Percentiles rank a stretch among this genome's conserved stretches.
phyloP scores from a whole-genome alignment of 306 rosid genomes.

The Vachellia collinsii region DNA sequence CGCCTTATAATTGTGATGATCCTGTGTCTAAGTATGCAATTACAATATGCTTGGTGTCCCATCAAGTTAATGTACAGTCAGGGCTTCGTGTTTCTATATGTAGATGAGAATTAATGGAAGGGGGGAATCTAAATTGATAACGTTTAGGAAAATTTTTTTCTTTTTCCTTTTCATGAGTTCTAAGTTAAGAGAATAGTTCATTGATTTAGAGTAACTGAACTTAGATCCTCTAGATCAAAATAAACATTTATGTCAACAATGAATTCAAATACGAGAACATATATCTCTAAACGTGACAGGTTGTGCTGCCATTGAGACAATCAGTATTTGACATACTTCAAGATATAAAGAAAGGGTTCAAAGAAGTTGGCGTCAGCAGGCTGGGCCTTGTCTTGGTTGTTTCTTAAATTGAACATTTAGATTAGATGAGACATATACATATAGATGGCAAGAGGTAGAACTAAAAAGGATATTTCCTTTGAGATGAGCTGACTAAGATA shows the following conservation, averaged over 20 bases:
- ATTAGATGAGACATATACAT: neutral
- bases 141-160: neutral
- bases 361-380: neutral
- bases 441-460: neutral
- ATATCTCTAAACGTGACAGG: too few species aligned
- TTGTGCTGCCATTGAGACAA: too few species aligned
- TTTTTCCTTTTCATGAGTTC: too few species aligned
- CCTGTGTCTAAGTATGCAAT: neutral
- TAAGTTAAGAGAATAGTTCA: too few species aligned
- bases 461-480: too few species aligned
- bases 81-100: neutral
- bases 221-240: too few species aligned
- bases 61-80: neutral
- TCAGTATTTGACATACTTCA: too few species aligned
- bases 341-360: neutral
- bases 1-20: neutral
- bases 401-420: neutral
- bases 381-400: too few species aligned
- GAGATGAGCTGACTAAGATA: neutral
- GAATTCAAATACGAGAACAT: too few species aligned
- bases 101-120: neutral
- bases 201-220: too few species aligned
- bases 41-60: neutral
- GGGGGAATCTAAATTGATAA: too few species aligned
- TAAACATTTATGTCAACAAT: too few species aligned